Percentiles rank a stretch among this genome's conserved stretches.
Evolutionary conservation across 805 yeast genomes (phyloP).

Genomic region (Yarrowia deformans): DNA sequence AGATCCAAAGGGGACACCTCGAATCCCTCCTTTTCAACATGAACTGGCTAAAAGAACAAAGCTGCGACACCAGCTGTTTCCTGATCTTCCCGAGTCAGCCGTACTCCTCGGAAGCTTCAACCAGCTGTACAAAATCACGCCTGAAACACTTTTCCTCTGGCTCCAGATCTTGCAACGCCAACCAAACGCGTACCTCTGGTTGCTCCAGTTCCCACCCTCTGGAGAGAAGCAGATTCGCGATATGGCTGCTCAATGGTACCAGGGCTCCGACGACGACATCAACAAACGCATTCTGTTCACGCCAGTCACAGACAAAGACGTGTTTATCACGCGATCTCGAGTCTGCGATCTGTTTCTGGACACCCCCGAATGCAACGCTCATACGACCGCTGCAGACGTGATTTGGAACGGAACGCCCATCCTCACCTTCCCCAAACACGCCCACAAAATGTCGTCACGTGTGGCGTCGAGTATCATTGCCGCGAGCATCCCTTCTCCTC

Average conservation of each 20-base stretch:
- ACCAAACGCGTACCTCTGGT: slow-evolving; percentile 49
- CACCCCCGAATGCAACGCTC: slow-evolving; percentile 52
- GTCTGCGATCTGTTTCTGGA: slow-evolving; percentile 49
- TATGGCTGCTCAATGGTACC: slow-evolving; percentile 47
- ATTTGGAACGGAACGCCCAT: slow-evolving; percentile 50
- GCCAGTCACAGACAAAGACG: slow-evolving; percentile 49
- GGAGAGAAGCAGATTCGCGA: slow-evolving; percentile 45
- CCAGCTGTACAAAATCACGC: slow-evolving; percentile 51
- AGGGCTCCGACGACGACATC: slow-evolving; percentile 42
- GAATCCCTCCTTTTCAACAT: slow-evolving; percentile 19
- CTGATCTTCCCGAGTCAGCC: slow-evolving; percentile 45
- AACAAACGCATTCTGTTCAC: slow-evolving; percentile 48
- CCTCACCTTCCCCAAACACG: slow-evolving; percentile 48
- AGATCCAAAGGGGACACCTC: not conserved
- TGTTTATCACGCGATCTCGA: slow-evolving; percentile 48
- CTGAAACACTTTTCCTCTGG: slow-evolving; percentile 47
- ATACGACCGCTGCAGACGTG: slow-evolving; percentile 51
- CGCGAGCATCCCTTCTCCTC: slow-evolving; percentile 45
- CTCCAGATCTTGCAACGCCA: slow-evolving; percentile 45
- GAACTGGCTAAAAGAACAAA: not conserved
- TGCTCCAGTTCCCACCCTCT: slow-evolving; percentile 49
- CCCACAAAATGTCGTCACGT: slow-evolving; percentile 43
- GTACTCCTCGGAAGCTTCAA: slow-evolving; percentile 49
- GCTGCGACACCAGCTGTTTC: slow-evolving; percentile 43
- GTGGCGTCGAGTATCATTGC: slow-evolving; percentile 50